A percentile compares a stretch with the other conserved stretches of the same genome.
Evolutionary conservation across 345 rosid genomes (phyloP).

Genomic region (Barbarea vulgaris): DNA sequence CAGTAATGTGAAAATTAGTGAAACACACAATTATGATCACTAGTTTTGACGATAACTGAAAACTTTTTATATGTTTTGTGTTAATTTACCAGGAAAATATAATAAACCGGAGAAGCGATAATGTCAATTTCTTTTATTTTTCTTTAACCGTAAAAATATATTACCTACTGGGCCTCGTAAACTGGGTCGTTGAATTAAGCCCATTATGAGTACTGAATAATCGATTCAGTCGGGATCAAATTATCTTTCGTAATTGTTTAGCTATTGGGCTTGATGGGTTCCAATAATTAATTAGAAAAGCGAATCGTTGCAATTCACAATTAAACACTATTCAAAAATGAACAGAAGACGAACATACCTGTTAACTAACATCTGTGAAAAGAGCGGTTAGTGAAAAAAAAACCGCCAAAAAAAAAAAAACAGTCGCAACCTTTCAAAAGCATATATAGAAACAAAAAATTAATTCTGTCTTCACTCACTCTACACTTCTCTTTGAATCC

Average conservation of each 20-base stretch:
- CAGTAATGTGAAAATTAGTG: background rate
- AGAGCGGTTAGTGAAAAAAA: background rate
- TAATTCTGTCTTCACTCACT: background rate
- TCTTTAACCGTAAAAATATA: background rate
- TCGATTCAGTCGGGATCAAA: background rate
- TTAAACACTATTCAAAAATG: background rate
- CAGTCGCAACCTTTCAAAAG: constrained; percentile 16
- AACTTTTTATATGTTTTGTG: background rate
- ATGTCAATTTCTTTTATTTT: background rate
- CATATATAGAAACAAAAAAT: background rate
- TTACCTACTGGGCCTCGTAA: background rate
- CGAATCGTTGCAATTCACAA: background rate
- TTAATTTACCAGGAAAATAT: background rate
- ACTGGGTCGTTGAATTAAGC: background rate
- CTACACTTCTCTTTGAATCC: background rate
- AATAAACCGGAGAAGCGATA: background rate
- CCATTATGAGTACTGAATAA: background rate
- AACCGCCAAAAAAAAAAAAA: constrained; percentile 9
- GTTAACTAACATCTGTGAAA: background rate
- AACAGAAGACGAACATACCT: background rate
- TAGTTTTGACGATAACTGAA: too few relatives aligned
- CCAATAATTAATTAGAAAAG: background rate
- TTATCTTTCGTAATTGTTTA: background rate
- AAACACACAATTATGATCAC: too few relatives aligned
- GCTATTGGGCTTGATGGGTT: background rate